phyloP scores from a whole-genome alignment of 495 filamentous ascomycete genomes.

The Friedmanniomyces endolithicus region DNA sequence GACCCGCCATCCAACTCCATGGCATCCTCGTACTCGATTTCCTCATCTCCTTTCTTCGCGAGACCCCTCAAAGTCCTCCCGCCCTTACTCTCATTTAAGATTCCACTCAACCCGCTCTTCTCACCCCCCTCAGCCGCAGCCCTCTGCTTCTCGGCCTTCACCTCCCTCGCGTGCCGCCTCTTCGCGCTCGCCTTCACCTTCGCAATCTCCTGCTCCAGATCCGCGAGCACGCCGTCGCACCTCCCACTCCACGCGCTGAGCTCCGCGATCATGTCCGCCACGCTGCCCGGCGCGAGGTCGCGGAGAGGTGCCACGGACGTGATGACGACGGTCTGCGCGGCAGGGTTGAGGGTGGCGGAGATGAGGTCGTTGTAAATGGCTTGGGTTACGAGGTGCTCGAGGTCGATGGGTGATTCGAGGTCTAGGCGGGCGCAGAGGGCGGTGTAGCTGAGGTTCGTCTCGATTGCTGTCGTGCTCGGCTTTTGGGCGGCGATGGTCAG shows the following conservation, averaged over 20 bases:
- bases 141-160: constrained; percentile 28
- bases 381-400: constrained; percentile 83
- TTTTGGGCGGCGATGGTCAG: constrained; percentile 49
- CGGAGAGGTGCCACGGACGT: constrained; percentile 71
- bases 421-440: constrained; percentile 53
- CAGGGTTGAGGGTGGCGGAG: constrained; percentile 68
- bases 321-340: constrained; percentile 56
- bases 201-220: constrained; percentile 60
- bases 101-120: constrained; percentile 22
- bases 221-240: constrained; percentile 59
- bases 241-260: constrained; percentile 64
- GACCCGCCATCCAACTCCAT: constrained; percentile 47
- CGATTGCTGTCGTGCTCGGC: constrained; percentile 39
- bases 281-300: constrained; percentile 59
- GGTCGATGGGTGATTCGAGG: constrained; percentile 52
- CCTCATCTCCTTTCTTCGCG: constrained; percentile 28
- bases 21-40: constrained; percentile 42
- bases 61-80: constrained; percentile 17
- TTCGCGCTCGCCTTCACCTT: constrained; percentile 40
- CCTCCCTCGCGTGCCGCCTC: constrained; percentile 33
- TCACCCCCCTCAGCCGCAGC: constrained; percentile 35
- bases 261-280: constrained; percentile 51
- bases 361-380: constrained; percentile 79
- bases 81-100: constrained; percentile 33
- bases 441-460: constrained; percentile 55